These are phyloP conservation scores for Pseudogymnoascus sp. DNA, from an alignment of 2,329 filamentous ascomycete species.

Conservation along the genomic window DNA sequence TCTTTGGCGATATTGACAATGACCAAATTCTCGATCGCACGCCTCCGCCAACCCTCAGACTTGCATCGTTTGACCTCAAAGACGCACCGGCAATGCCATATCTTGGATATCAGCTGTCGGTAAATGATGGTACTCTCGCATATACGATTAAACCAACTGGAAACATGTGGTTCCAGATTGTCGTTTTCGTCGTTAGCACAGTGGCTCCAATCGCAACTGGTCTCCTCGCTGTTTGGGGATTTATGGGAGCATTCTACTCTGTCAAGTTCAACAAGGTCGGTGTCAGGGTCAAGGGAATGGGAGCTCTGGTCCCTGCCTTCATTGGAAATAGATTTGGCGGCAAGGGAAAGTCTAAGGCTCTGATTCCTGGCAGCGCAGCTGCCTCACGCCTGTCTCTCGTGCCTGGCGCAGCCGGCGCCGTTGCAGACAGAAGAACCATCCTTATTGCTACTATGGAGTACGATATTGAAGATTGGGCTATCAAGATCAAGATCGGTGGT, in stretches of 20 bases:
- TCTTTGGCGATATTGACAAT: conserved; percentile 53
- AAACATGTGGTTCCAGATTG: conserved; percentile 44
- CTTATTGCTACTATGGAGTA: conserved; percentile 67
- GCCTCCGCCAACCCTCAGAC: conserved; percentile 48
- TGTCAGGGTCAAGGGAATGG: conserved; percentile 27
- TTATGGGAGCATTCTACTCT: conserved; percentile 46
- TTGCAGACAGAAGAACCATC: conserved; percentile 40
- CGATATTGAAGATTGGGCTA: conserved; percentile 61
- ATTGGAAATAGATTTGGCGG: background rate
- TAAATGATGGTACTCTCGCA: conserved; percentile 47
- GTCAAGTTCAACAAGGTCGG: conserved; percentile 52
- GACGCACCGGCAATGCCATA: conserved; percentile 43
- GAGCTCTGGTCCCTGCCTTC: background rate
- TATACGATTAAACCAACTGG: conserved; percentile 47
- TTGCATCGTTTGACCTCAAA: conserved; percentile 51
- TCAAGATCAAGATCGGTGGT: conserved; percentile 66
- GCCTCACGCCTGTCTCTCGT: background rate
- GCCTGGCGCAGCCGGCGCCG: background rate
- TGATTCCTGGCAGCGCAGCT: background rate
- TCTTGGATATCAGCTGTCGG: conserved; percentile 45
- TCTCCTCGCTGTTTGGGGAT: conserved; percentile 43
- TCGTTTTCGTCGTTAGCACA: conserved; percentile 45
- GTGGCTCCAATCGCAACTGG: conserved; percentile 45
- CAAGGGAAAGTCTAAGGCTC: background rate
- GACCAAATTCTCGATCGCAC: conserved; percentile 54